Evolutionary conservation across 2,329 filamentous ascomycete genomes (phyloP).

Genomic region (Verticillium dahliae): DNA sequence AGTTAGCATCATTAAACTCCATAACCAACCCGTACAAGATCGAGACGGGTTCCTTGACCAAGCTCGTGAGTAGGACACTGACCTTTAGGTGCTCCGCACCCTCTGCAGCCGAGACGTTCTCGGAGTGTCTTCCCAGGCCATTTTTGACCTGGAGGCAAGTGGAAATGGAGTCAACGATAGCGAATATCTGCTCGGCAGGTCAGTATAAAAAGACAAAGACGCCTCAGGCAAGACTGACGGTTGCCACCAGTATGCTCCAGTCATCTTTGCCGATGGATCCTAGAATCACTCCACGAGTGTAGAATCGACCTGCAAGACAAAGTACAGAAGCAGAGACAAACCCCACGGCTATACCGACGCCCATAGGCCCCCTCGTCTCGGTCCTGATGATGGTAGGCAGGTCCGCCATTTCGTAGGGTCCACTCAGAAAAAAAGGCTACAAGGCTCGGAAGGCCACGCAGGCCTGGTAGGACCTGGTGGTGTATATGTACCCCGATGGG

Average conservation of each 20-base stretch:
- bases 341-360: constrained; percentile 13
- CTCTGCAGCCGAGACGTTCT: constrained; percentile 12
- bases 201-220: background rate
- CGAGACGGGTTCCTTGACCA: too few species aligned
- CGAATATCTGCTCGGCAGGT: constrained; percentile 10
- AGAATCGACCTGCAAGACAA: constrained; percentile 13
- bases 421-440: background rate
- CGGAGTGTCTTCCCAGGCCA: constrained; percentile 17
- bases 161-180: constrained; percentile 9
- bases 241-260: constrained; percentile 17
- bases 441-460: background rate
- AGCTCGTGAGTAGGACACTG: background rate
- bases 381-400: constrained; percentile 5
- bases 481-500: background rate
- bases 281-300: constrained; percentile 16
- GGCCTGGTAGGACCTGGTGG: background rate
- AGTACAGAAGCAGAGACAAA: constrained; percentile 11
- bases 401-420: background rate
- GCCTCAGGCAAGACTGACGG: constrained; percentile 6
- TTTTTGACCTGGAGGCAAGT: constrained; percentile 15
- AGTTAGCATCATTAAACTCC: background rate
- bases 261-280: constrained; percentile 18
- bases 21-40: too few species aligned
- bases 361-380: constrained; percentile 14
- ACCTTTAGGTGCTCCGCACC: constrained; percentile 15